A percentile compares a stretch with the other conserved stretches of the same genome.
Conservation (phyloP, 768 basidiomycete genomes). For the Boletus huronensis region DNA sequence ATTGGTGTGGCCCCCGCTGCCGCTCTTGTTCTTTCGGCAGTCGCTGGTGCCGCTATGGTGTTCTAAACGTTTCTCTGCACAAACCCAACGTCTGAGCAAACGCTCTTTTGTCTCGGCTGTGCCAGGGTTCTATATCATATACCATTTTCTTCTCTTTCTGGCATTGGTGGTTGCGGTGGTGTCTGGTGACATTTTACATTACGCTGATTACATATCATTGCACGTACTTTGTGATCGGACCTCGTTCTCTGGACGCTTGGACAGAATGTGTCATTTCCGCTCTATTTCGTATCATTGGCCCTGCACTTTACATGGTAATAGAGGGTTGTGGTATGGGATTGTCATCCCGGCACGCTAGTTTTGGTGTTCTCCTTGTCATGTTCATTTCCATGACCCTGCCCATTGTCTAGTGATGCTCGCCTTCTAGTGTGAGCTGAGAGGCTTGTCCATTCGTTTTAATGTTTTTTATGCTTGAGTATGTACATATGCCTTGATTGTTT, state of each 20-base stretch:
- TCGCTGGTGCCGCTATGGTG: constrained; percentile 47
- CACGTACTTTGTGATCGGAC: constrained; percentile 18
- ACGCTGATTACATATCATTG: constrained; percentile 7
- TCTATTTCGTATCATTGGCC: constrained; percentile 3
- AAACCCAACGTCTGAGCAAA: background rate
- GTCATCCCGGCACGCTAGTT: background rate
- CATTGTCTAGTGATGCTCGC: background rate
- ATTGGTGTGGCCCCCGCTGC: constrained; percentile 33
- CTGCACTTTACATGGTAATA: background rate
- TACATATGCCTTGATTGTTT: background rate
- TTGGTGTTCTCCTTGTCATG: background rate
- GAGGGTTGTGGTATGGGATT: background rate
- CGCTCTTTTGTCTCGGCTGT: background rate
- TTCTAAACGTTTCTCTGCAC: constrained; percentile 34
- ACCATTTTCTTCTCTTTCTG: constrained; percentile 11
- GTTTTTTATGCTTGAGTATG: background rate
- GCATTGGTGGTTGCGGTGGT: constrained; percentile 1
- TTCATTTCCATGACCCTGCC: background rate
- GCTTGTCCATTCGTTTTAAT: constrained; percentile 4
- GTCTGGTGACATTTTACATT: constrained; percentile 18
- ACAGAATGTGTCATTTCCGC: constrained; percentile 9
- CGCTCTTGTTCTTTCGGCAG: constrained; percentile 40
- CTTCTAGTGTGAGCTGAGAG: background rate
- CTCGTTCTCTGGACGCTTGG: constrained; percentile 17
- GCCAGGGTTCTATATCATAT: constrained; percentile 9